phyloP scores from a whole-genome alignment of 139 green algal genomes.

The Chlorella vulgaris region DNA sequence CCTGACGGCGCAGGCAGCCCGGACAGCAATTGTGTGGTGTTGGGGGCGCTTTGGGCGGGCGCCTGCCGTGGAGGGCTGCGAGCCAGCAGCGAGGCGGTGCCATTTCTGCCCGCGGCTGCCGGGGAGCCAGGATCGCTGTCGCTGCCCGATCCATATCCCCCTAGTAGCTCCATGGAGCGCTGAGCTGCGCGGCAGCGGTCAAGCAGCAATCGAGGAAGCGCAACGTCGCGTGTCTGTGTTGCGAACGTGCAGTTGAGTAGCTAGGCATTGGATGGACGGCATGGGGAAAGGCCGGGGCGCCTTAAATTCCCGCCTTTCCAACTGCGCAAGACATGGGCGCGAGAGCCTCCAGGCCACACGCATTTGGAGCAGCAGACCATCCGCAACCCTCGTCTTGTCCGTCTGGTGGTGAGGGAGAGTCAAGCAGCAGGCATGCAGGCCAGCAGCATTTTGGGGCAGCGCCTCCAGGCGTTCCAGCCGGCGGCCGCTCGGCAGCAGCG shows the following conservation, averaged over 20 bases:
- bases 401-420: background rate
- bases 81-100: background rate
- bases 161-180: slow-evolving; percentile 4
- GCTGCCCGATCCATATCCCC: background rate
- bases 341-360: no score
- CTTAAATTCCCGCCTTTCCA: no score
- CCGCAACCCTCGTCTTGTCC: background rate
- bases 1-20: slow-evolving; percentile 14
- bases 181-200: background rate
- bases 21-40: slow-evolving; percentile 7
- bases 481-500: background rate
- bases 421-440: background rate
- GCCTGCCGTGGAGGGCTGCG: background rate
- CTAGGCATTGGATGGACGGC: no score
- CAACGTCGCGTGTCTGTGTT: no score
- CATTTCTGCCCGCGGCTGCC: background rate
- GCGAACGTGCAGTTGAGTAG: no score
- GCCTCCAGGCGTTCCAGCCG: slow-evolving; percentile 8
- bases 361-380: background rate
- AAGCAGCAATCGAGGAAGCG: background rate
- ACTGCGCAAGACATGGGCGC: no score
- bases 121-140: slow-evolving; percentile 15
- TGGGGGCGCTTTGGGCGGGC: no score
- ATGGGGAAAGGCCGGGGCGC: no score
- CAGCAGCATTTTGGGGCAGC: background rate